A percentile compares a stretch with the other conserved stretches of the same genome.
Evolutionary conservation across 257 asterid genomes (phyloP).

Genomic region (Gentiana straminea): DNA sequence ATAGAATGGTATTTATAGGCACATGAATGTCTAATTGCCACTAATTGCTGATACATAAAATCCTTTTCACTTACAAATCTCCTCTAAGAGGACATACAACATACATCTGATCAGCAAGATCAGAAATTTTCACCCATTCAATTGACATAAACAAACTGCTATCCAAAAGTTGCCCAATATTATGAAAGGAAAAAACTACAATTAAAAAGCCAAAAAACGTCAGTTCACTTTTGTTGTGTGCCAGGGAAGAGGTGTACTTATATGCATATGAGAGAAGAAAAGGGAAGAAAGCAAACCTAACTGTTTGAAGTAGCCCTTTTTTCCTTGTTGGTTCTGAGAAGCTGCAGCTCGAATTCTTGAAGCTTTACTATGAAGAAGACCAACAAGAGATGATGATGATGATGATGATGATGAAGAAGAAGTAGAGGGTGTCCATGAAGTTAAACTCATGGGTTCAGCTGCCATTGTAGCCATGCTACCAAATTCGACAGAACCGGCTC

Average conservation of each 20-base stretch:
- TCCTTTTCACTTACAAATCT: too few relatives aligned
- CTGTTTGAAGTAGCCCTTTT: constrained; percentile 56
- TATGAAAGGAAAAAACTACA: neutral
- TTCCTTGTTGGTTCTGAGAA: constrained; percentile 34
- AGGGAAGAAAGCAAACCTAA: constrained; percentile 32
- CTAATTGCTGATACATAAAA: too few relatives aligned
- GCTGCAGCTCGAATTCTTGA: constrained; percentile 29
- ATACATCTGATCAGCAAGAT: too few relatives aligned
- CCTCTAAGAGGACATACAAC: too few relatives aligned
- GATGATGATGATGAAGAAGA: neutral
- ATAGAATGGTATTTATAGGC: too few relatives aligned
- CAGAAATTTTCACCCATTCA: neutral
- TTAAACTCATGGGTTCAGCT: constrained; percentile 17
- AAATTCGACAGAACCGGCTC: neutral
- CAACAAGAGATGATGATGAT: neutral
- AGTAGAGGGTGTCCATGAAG: constrained; percentile 14
- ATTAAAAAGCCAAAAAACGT: too few relatives aligned
- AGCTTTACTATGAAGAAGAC: constrained; percentile 2
- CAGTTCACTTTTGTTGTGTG: too few relatives aligned
- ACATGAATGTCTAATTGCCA: too few relatives aligned
- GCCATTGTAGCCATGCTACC: constrained; percentile 34
- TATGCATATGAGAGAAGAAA: neutral
- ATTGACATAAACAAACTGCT: neutral
- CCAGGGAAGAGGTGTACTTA: neutral
- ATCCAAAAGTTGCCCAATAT: neutral